phyloP scores from a whole-genome alignment of 139 green algal genomes.

The Chlamydomonas asymmetrica region DNA sequence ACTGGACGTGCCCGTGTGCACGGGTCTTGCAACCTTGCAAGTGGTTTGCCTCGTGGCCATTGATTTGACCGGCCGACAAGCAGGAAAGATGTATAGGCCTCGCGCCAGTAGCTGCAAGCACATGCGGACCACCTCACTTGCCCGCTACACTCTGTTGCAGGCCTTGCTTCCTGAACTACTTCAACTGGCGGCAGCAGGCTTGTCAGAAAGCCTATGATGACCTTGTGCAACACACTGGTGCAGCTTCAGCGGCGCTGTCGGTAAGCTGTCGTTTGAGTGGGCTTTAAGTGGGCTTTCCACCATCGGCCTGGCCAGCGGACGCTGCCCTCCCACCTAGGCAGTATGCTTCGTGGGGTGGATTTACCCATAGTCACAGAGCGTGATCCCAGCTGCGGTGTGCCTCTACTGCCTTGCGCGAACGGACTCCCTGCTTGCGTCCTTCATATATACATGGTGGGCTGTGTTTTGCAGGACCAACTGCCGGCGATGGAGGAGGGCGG shows the following conservation, averaged over 20 bases:
- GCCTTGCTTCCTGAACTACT: conserved; percentile 12
- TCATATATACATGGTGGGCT: not conserved
- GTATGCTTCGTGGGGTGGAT: not conserved
- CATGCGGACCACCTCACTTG: not conserved
- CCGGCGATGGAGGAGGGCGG: conserved; percentile 1
- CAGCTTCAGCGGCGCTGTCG: conserved; percentile 5
- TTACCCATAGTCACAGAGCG: not conserved
- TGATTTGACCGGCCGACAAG: not conserved
- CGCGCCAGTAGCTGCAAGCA: not conserved
- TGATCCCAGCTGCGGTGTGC: not conserved
- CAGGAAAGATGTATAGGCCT: not conserved
- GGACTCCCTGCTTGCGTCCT: not conserved
- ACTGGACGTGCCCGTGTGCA: not conserved
- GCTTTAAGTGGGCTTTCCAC: not conserved
- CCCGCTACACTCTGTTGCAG: not conserved
- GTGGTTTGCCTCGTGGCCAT: not conserved
- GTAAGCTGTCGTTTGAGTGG: not conserved
- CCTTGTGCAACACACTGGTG: conserved; percentile 22
- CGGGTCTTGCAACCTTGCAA: not conserved
- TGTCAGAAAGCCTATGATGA: conserved; percentile 5
- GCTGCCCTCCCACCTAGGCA: too few species aligned
- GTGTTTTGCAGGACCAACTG: conserved; percentile 2
- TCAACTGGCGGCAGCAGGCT: conserved; percentile 9
- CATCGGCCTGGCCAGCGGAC: too few species aligned
- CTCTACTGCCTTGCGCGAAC: not conserved